Percentiles rank a stretch among this genome's conserved stretches.
Evolutionary conservation across 345 rosid genomes (phyloP).

Genomic region (Aquilaria malaccensis): DNA sequence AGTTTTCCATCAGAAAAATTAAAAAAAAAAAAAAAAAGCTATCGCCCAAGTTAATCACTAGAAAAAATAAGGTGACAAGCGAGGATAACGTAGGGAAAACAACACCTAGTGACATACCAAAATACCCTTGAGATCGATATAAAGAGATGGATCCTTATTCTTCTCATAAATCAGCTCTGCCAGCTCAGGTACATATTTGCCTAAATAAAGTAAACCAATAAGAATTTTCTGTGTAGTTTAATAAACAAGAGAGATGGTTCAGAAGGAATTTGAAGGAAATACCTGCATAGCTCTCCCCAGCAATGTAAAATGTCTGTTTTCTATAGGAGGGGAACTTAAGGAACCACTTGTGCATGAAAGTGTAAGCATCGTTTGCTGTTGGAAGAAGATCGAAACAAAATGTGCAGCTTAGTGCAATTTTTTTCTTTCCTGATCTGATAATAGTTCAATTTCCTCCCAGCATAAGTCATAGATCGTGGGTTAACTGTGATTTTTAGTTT

Average conservation of each 20-base stretch:
- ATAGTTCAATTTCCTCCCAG: slow-evolving; percentile 1
- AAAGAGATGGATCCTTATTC: slow-evolving; percentile 45
- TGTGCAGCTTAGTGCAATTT: slow-evolving; percentile 4
- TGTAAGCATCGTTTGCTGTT: slow-evolving; percentile 69
- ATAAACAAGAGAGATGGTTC: neutral
- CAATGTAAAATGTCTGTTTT: slow-evolving; percentile 53
- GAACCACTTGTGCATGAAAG: slow-evolving; percentile 71
- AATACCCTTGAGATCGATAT: slow-evolving; percentile 65
- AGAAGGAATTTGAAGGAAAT: neutral
- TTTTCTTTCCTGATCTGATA: slow-evolving; percentile 5
- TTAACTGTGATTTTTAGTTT: neutral
- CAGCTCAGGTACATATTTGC: slow-evolving; percentile 83
- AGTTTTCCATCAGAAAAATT: too few species aligned
- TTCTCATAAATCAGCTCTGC: slow-evolving; percentile 63
- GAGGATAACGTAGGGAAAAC: too few species aligned
- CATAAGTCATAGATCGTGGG: neutral
- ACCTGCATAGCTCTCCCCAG: slow-evolving; percentile 99
- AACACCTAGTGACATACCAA: slow-evolving; percentile 41
- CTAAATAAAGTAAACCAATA: slow-evolving; percentile 23
- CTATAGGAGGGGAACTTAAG: slow-evolving; percentile 65
- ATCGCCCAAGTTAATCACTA: neutral
- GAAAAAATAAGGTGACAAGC: neutral
- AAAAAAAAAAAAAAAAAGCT: too few species aligned
- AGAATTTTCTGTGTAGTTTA: neutral
- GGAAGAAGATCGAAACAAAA: slow-evolving; percentile 9